Evolutionary conservation across 2,329 filamentous ascomycete genomes (phyloP), one percentile per base, ranked within the genome.

Genomic region (Penicillium sp.): DNA sequence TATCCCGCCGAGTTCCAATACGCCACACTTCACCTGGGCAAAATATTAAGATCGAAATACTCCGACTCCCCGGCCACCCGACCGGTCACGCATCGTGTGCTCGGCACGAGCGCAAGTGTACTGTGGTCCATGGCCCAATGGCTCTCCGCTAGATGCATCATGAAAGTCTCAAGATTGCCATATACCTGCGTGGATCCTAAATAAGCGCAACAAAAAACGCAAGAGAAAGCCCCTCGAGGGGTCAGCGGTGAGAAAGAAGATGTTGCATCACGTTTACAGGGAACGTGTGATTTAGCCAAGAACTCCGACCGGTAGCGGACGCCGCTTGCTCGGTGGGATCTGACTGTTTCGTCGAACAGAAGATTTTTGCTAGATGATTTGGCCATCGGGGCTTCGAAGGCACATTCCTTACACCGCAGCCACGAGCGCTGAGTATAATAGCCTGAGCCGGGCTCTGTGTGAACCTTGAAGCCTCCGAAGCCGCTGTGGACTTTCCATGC

Each of bases 1-100:
- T 8, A 5, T 27, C 10, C 10, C 32, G 13, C 32, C 9, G 14
- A 34, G 5, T 4, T 14, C 32, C 10, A 14, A 52, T 22, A 42
- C 39, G 13, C 43, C 36, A 13, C 24, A 18, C 9, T 32, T 39
- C 18, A 40, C 22, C 40, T 31, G 16, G 74, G 72, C 46, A 68
- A 70, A 40, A 81, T 69, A 60, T 80, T 80, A 44, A 81, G 70
- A 64, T 81, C 79, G 63, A 79, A 81, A 32, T 76, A 72, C 59
- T 80, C 78, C 11, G 65, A 60, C 14, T 70, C 64, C 1, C 58
- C 59, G 8, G 77, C 77, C 21, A 75, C 55, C 36, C 72, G 63
- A 24, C 76, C 76, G 21, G 73, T 62, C 36, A 81, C 71, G 60
- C 75, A 77, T n/a, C 70, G 70, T n/a, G 76, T 75, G 47, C 73